phyloP scores from a whole-genome alignment of 2,329 filamentous ascomycete genomes.

The Plectosphaerella cucumerina region DNA sequence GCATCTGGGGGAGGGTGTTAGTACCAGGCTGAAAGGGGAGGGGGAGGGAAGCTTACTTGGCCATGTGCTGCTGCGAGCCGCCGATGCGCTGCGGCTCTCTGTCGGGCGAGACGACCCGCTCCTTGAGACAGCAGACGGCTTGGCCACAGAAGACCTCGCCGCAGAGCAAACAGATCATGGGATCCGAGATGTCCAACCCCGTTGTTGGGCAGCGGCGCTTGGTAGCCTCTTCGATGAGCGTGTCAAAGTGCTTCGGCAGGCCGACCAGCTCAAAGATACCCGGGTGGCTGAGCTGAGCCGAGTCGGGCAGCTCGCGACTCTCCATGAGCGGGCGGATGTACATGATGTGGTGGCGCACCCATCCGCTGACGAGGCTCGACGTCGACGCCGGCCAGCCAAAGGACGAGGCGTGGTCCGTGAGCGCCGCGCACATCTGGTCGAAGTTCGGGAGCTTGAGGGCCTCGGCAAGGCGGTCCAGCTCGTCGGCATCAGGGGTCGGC shows the following conservation, averaged over 20 bases:
- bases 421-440: constrained; percentile 68
- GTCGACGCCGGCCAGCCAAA: constrained; percentile 47
- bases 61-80: constrained; percentile 87
- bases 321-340: constrained; percentile 18
- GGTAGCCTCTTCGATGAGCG: constrained; percentile 87
- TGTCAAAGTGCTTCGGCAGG: constrained; percentile 86
- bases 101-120: constrained; percentile 40
- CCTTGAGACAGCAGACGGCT: constrained; percentile 80
- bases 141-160: constrained; percentile 97
- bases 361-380: constrained; percentile 53
- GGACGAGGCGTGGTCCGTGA: constrained; percentile 38
- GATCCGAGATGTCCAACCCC: constrained; percentile 86
- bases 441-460: constrained; percentile 73
- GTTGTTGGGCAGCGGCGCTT: constrained; percentile 80
- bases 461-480: constrained; percentile 77
- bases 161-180: constrained; percentile 89
- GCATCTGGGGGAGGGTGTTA: constrained; percentile 54
- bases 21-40: neutral
- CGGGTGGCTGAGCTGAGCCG: constrained; percentile 67
- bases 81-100: constrained; percentile 54
- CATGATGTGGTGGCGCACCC: constrained; percentile 64
- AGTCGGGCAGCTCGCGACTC: constrained; percentile 23
- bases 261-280: constrained; percentile 93
- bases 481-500: constrained; percentile 61
- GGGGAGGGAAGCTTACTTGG: constrained; percentile 56